Base-by-base conservation (phyloP, 441 rosid species). In the Corymbia calophylla region DNA sequence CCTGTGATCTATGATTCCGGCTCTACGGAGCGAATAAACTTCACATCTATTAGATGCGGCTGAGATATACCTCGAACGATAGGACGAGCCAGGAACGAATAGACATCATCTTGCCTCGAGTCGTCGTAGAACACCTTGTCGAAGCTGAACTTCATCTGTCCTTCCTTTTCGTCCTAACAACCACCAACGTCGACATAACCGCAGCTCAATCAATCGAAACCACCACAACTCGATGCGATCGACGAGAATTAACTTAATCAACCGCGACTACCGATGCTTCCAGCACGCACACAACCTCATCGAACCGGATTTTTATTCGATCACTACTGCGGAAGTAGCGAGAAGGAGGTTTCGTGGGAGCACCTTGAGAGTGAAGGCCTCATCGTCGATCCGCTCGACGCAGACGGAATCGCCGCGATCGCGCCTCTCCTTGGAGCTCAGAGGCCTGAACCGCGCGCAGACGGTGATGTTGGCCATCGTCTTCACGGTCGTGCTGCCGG, bases 121-220 rank as follows among this genome's bases (percentile, higher is more conserved):
- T 93, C 93, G 90, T 95, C 94, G 47, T 94, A 93, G 90, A 96
- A 96, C 66, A 95, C 95, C 93, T 92, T 92, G 90, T 96, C 98
- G 44, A 95, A 95, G 93, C 93, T 92, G 89, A 96, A 96, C 70
- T 91, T 91, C 86, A 92, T 90, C 73, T 96, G 97, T 82, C 93
- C 98, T 88, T 97, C 98, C 92, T 96, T 96, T 62, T 96, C 99
- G 91, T 96, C 97, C 98, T 97, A 88, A 16, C 39, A 90, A 56
- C 89, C 21, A 62, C 15, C 31, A 49, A 68, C 29, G 47, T 60
- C n/a, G 66, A 29, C 32, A 77, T 11, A 86, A 87, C 85, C 49
- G 17, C 2, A 81, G 77, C 87, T 44, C 19, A 68, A 15, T 16
- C 66, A 73, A 53, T 44, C 60, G 23, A 54, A 54, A 21, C 53